A percentile compares a stretch with the other conserved stretches of the same genome.
These are phyloP conservation scores for Tetradesmus lagerheimii DNA, from an alignment of 139 green algal species.

Conservation along the genomic window DNA sequence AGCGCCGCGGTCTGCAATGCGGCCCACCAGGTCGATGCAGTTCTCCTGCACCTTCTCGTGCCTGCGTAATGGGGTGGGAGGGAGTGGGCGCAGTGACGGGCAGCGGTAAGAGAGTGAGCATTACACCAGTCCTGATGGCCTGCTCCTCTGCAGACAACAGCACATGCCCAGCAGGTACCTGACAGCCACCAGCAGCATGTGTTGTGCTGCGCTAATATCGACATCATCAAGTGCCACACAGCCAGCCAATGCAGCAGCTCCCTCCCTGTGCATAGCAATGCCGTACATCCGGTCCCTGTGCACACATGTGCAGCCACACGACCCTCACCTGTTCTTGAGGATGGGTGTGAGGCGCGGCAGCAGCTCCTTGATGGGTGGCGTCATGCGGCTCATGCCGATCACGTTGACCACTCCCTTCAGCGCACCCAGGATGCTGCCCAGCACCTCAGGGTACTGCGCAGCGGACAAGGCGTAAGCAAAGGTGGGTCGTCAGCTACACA, in stretches of 20 bases:
- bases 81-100: no score
- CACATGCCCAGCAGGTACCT: no score
- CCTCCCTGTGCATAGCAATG: no score
- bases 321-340: slow-evolving; percentile 91
- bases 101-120: background rate
- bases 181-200: no score
- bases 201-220: no score
- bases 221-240: no score
- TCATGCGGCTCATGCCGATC: slow-evolving; percentile 99
- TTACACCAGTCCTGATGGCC: no score
- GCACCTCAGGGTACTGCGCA: slow-evolving; percentile 91
- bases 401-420: slow-evolving; percentile 98
- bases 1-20: slow-evolving; percentile 96
- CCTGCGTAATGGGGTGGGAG: background rate
- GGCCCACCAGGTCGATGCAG: slow-evolving; percentile 97
- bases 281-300: no score
- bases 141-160: no score
- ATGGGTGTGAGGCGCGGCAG: slow-evolving; percentile 98
- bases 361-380: slow-evolving; percentile 99
- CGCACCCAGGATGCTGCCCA: slow-evolving; percentile 96
- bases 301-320: background rate
- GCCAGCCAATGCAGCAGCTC: no score
- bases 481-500: background rate
- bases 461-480: background rate
- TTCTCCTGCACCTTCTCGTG: slow-evolving; percentile 91